phyloP scores from a whole-genome alignment of 768 basidiomycete genomes.

The Boletus pseudopeckii region DNA sequence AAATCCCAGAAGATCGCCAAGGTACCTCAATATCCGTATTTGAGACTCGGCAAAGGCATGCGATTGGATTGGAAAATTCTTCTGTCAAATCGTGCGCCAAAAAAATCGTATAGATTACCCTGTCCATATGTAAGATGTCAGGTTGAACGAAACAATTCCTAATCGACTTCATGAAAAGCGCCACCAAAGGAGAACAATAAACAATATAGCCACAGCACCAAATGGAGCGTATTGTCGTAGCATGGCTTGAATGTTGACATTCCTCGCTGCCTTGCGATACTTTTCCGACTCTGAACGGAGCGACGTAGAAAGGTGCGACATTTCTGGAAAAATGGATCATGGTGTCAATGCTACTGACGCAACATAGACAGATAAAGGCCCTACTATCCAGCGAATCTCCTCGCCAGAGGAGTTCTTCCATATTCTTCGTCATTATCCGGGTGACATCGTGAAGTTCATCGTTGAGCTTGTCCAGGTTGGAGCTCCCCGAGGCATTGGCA shows the following conservation, averaged over 20 bases:
- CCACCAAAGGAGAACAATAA: slow-evolving; percentile 79
- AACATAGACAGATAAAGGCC: slow-evolving; percentile 27
- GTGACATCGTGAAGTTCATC: slow-evolving; percentile 98
- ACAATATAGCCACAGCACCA: slow-evolving; percentile 73
- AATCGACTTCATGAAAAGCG: slow-evolving; percentile 53
- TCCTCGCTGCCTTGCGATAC: slow-evolving; percentile 92
- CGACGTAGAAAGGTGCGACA: slow-evolving; percentile 95
- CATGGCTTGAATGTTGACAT: slow-evolving; percentile 93
- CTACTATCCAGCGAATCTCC: slow-evolving; percentile 94
- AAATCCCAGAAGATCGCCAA: not conserved
- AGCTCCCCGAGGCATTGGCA: slow-evolving; percentile 60
- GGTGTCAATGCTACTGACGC: not conserved
- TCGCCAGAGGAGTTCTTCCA: slow-evolving; percentile 98
- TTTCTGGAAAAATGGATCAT: slow-evolving; percentile 49
- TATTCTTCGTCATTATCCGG: slow-evolving; percentile 99
- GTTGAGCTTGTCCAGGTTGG: slow-evolving; percentile 82
- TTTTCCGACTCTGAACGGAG: slow-evolving; percentile 95
- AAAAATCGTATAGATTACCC: slow-evolving; percentile 29
- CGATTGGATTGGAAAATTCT: not conserved
- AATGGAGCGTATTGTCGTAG: slow-evolving; percentile 94
- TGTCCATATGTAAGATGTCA: slow-evolving; percentile 22
- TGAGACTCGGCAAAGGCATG: not conserved
- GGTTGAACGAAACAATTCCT: slow-evolving; percentile 9
- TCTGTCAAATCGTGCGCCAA: not conserved
- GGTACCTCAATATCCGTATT: not conserved